These are phyloP conservation scores for Aurifilum marmelostoma DNA, from an alignment of 2,329 filamentous ascomycete genomes.

Conservation along the genomic window DNA sequence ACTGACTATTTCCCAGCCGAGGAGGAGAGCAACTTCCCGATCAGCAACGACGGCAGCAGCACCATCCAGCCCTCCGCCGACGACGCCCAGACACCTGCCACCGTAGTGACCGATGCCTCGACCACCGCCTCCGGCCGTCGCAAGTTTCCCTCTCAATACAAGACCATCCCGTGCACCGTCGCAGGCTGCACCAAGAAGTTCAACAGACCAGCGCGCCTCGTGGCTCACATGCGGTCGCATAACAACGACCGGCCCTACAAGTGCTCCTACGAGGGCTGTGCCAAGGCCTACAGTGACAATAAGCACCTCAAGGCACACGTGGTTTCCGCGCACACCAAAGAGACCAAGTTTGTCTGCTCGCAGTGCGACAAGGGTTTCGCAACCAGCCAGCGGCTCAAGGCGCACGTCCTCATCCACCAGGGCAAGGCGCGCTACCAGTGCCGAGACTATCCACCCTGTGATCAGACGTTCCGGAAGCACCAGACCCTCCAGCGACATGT, in stretches of 20 bases:
- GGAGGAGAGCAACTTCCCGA: slow-evolving; percentile 17
- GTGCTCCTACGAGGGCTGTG: slow-evolving; percentile 71
- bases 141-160: slow-evolving; percentile 70
- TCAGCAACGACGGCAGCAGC: neutral
- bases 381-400: slow-evolving; percentile 75
- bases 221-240: slow-evolving; percentile 81
- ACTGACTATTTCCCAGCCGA: slow-evolving; percentile 20
- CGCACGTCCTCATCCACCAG: slow-evolving; percentile 79
- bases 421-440: slow-evolving; percentile 77
- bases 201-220: slow-evolving; percentile 74
- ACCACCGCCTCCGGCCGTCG: slow-evolving; percentile 32
- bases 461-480: slow-evolving; percentile 82
- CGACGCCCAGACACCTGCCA: slow-evolving; percentile 21
- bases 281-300: slow-evolving; percentile 82
- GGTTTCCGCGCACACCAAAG: slow-evolving; percentile 76
- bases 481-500: slow-evolving; percentile 85
- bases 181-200: slow-evolving; percentile 79
- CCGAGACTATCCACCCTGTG: slow-evolving; percentile 69
- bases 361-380: slow-evolving; percentile 81
- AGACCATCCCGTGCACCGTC: slow-evolving; percentile 76
- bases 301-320: slow-evolving; percentile 87
- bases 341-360: slow-evolving; percentile 72
- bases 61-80: slow-evolving; percentile 5
- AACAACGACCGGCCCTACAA: slow-evolving; percentile 80
- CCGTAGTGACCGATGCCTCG: slow-evolving; percentile 8